Conservation (phyloP, 2,329 filamentous ascomycete species). For the Claviceps sorghi region DNA sequence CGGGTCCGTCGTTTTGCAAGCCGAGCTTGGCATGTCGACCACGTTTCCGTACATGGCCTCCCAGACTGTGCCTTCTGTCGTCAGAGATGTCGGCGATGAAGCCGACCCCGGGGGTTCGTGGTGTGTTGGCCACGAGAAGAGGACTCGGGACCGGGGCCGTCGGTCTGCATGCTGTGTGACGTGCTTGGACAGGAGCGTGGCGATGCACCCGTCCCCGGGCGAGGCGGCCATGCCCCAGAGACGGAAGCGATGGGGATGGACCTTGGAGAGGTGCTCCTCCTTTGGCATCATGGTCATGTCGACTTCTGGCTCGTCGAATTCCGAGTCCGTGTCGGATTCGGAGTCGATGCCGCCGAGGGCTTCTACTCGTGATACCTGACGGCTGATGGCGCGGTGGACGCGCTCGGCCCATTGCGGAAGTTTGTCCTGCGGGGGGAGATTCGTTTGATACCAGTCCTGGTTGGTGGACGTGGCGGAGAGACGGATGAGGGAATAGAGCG, state of each 20-base stretch:
- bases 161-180: conserved; percentile 34
- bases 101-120: neutral
- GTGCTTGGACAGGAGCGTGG: conserved; percentile 34
- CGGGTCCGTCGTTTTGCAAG: conserved; percentile 11
- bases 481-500: conserved; percentile 37
- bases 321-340: conserved; percentile 10
- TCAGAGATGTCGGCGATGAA: conserved; percentile 16
- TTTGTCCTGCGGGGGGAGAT: conserved; percentile 18
- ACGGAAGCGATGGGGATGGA: conserved; percentile 34
- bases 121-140: conserved; percentile 21
- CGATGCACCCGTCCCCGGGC: conserved; percentile 36
- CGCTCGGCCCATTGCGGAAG: conserved; percentile 32
- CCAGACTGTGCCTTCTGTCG: conserved; percentile 41
- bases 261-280: conserved; percentile 23
- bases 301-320: conserved; percentile 7
- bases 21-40: conserved; percentile 27
- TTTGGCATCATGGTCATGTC: conserved; percentile 9
- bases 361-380: conserved; percentile 29
- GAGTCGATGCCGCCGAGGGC: conserved; percentile 23
- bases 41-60: conserved; percentile 46
- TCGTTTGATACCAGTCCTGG: conserved; percentile 39
- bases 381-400: conserved; percentile 28
- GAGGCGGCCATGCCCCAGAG: conserved; percentile 39
- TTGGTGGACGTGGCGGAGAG: conserved; percentile 37
- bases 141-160: conserved; percentile 20